Evolutionary conservation across 2,329 filamentous ascomycete species (phyloP), one percentile per base, ranked within the genome.

Genomic region (Aspergillus alliaceus): DNA sequence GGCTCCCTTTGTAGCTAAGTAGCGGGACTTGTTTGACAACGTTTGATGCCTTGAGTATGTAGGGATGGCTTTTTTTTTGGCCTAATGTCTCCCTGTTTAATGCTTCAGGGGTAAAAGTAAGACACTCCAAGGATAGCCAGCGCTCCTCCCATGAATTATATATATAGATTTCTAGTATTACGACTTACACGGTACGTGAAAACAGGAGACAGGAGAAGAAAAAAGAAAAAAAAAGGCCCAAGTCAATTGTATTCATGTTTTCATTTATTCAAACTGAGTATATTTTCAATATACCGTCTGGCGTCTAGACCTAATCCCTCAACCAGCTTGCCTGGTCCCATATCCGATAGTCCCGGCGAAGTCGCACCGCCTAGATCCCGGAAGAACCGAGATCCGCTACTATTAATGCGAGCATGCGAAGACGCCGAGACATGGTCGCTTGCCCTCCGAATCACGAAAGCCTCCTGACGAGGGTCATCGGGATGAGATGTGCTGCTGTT

Each of bases 281-380:
- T 60, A 34, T 72, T 72, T 61, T 80, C 78, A 58, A 80, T 75
- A 71, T 80, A 80, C 56, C 71, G 73, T 58, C 74, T 72, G 20
- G 78, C 73, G 71, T 80, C 78, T 37, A 80, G 66, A 1, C 78
- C 78, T 37, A 80, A 62, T 7, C 78, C 78, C 59, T 80, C 78
- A 9, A 72, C 75, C 46, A 76, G 58, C 54, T 69, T 78, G 22
- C 66, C 74, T 1, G 75, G 69, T 6, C 65, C 68, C 32, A 62
- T 70, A 57, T 68, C 75, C 47, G 67, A 51, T 50, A 64, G 59
- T 47, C 59, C 63, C 27, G 59, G 54, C 24, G 71, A 66, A 20
- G 68, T 66, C 2, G 68, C 71, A 8, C 75, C 75, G n/a, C 72
- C 72, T 2, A 77, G 63, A 58, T 76, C 75, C 18, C 74, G 66